Percentiles rank a stretch among this genome's conserved stretches.
These are phyloP conservation scores for Aspergillus wentii DNA, from an alignment of 495 filamentous ascomycete genomes.

Conservation along the genomic window DNA sequence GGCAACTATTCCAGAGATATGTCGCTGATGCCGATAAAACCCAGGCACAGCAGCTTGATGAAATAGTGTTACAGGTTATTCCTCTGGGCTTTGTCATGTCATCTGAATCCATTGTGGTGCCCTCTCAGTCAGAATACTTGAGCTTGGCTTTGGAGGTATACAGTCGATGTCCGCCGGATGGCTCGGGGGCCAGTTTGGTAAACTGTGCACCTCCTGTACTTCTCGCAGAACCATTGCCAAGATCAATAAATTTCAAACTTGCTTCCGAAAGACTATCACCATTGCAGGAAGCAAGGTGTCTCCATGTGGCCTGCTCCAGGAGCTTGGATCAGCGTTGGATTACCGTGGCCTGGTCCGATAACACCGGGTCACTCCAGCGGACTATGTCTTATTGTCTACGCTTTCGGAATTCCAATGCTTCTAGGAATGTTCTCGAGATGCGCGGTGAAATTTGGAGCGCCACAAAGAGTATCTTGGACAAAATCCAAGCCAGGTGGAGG, in stretches of 20 bases:
- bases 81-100: slow-evolving; percentile 68
- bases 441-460: slow-evolving; percentile 80
- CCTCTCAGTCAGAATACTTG: slow-evolving; percentile 59
- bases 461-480: slow-evolving; percentile 70
- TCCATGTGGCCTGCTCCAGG: slow-evolving; percentile 83
- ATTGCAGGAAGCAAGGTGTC: slow-evolving; percentile 73
- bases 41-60: slow-evolving; percentile 50
- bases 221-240: slow-evolving; percentile 68
- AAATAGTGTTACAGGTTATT: slow-evolving; percentile 80
- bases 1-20: slow-evolving; percentile 69
- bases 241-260: slow-evolving; percentile 74
- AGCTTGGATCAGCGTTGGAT: slow-evolving; percentile 84
- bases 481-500: slow-evolving; percentile 70
- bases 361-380: slow-evolving; percentile 68
- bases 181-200: slow-evolving; percentile 27
- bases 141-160: slow-evolving; percentile 81
- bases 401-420: slow-evolving; percentile 51
- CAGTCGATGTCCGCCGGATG: slow-evolving; percentile 66
- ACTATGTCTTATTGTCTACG: slow-evolving; percentile 76
- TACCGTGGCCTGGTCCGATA: slow-evolving; percentile 89
- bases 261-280: slow-evolving; percentile 51
- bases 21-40: slow-evolving; percentile 41
- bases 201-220: slow-evolving; percentile 65
- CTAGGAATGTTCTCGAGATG: slow-evolving; percentile 57
- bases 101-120: slow-evolving; percentile 58